A percentile compares a stretch with the other conserved stretches of the same genome.
phyloP scores from a whole-genome alignment of 345 rosid species.

The Dipteronia sinensis region DNA sequence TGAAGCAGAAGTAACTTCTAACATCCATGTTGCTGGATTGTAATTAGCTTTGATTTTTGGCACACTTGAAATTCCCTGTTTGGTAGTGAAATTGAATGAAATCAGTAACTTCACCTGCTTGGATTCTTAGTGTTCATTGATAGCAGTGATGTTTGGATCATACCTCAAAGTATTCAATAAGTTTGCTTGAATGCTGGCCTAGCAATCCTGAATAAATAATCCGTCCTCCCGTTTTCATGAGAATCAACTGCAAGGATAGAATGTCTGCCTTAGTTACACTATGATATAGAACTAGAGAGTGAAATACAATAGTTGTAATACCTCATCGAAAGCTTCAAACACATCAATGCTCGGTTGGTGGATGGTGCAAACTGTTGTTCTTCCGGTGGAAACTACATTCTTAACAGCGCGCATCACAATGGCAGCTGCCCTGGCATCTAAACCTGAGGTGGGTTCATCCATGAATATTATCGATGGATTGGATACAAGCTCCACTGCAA shows the following conservation, averaged over 20 bases:
- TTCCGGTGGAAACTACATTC: constrained; percentile 17
- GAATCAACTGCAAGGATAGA: constrained; percentile 7
- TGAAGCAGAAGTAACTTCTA: constrained; percentile 52
- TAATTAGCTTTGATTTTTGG: constrained; percentile 49
- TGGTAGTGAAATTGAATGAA: neutral
- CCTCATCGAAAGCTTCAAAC: constrained; percentile 20
- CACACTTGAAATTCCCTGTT: constrained; percentile 43
- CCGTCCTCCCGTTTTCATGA: constrained; percentile 6
- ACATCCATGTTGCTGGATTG: constrained; percentile 71
- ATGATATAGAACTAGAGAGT: neutral
- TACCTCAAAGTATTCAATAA: constrained; percentile 20
- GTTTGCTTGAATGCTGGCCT: constrained; percentile 5
- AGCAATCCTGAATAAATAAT: constrained; percentile 9
- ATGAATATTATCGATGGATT: constrained; percentile 18
- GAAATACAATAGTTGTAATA: neutral
- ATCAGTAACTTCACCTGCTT: neutral
- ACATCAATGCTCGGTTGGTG: constrained; percentile 17
- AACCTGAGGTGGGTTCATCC: constrained; percentile 18
- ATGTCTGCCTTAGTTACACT: neutral
- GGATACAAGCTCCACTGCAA: constrained; percentile 16
- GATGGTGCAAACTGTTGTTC: constrained; percentile 17
- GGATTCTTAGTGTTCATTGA: neutral
- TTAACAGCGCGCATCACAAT: constrained; percentile 16
- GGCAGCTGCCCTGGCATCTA: constrained; percentile 20
- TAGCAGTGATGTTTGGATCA: neutral